Conservation (phyloP, 2,329 filamentous ascomycete genomes). For the Epicoccum nigrum region DNA sequence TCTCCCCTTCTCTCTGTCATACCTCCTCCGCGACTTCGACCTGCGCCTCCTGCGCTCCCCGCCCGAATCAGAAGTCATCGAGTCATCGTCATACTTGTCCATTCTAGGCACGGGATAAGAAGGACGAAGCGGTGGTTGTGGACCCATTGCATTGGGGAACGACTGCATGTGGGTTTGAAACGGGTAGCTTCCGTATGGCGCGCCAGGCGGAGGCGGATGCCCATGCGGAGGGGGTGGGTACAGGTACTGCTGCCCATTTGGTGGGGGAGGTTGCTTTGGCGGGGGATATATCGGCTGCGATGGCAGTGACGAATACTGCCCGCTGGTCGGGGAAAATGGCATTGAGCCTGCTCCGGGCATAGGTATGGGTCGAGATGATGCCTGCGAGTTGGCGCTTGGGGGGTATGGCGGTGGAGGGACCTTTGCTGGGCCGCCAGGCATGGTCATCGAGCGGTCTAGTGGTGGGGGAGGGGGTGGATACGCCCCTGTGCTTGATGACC, state of each 20-base stretch:
- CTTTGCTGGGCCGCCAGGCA: constrained; percentile 28
- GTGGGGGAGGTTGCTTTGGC: not conserved
- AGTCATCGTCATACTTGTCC: constrained; percentile 23
- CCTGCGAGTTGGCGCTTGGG: constrained; percentile 18
- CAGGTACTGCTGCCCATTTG: constrained; percentile 1
- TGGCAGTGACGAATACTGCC: constrained; percentile 15
- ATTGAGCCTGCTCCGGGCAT: constrained; percentile 11
- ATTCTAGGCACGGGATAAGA: constrained; percentile 13
- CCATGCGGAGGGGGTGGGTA: constrained; percentile 13
- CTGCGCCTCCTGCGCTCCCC: constrained; percentile 22
- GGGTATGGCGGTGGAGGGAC: constrained; percentile 17
- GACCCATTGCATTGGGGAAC: constrained; percentile 6
- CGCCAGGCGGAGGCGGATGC: constrained; percentile 9
- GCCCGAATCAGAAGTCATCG: constrained; percentile 36
- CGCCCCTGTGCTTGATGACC: constrained; percentile 28
- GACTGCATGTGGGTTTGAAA: constrained; percentile 10
- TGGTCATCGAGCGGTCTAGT: constrained; percentile 36
- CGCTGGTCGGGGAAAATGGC: constrained; percentile 7
- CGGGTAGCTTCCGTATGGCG: constrained; percentile 11
- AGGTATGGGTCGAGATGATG: constrained; percentile 22
- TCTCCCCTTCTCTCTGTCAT: constrained; percentile 17
- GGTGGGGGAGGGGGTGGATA: constrained; percentile 27
- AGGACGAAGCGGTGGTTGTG: constrained; percentile 29
- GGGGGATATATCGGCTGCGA: constrained; percentile 12
- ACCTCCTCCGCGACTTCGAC: constrained; percentile 21